A percentile compares a stretch with the other conserved stretches of the same genome.
Evolutionary conservation across 306 rosid genomes (phyloP).

Genomic region (Carpinus fangiana): DNA sequence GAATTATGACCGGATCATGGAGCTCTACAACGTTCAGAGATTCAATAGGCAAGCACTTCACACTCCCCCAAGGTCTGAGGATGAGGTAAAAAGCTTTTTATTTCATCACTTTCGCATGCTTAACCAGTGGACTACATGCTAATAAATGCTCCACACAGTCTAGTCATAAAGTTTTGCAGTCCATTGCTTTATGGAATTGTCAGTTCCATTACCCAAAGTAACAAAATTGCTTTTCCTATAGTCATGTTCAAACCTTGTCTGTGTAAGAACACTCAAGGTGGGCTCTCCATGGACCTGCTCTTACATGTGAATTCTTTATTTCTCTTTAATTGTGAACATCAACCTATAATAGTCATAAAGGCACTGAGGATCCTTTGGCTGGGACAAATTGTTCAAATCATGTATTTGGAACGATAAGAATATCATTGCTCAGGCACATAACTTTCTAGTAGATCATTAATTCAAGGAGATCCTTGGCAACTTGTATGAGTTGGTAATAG

Average conservation of each 20-base stretch:
- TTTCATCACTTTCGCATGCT: background rate
- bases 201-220: background rate
- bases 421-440: background rate
- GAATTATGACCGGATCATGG: conserved; percentile 86
- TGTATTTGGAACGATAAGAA: background rate
- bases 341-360: background rate
- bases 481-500: background rate
- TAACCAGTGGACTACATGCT: no score
- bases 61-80: conserved; percentile 76
- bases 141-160: background rate
- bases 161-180: background rate
- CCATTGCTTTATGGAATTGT: background rate
- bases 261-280: background rate
- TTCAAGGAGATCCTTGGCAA: background rate
- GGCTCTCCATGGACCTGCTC: no score
- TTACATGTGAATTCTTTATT: background rate
- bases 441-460: background rate
- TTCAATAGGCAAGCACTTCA: conserved; percentile 72
- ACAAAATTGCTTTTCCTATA: background rate
- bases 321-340: background rate
- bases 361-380: background rate
- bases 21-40: conserved; percentile 84
- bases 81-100: conserved; percentile 56
- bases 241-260: background rate
- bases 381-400: background rate